A percentile compares a stretch with the other conserved stretches of the same genome.
Evolutionary conservation across 2,329 filamentous ascomycete species (phyloP).

Genomic region (Hysterium pulicare): DNA sequence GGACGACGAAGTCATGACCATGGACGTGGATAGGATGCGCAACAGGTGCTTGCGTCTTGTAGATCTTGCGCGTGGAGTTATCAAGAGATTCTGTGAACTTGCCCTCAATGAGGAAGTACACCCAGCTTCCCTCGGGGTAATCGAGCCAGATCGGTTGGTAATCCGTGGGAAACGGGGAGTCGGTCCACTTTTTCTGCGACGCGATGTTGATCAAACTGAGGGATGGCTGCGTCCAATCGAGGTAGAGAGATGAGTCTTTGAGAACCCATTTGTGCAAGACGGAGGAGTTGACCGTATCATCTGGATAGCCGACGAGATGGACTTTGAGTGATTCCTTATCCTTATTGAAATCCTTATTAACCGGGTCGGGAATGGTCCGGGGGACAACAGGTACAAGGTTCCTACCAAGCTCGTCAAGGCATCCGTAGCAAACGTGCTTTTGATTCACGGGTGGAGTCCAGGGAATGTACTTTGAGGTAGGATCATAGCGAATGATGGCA

Average conservation of each 20-base stretch:
- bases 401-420: not conserved
- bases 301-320: not conserved
- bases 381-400: not conserved
- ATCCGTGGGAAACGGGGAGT: not conserved
- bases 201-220: not conserved
- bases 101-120: not conserved
- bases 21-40: constrained; percentile 3
- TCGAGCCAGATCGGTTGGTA: not conserved
- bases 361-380: not conserved
- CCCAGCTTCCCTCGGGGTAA: not conserved
- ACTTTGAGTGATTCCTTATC: not conserved
- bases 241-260: not conserved
- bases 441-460: not conserved
- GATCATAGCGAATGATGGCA: not conserved
- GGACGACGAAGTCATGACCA: constrained; percentile 11
- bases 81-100: not conserved
- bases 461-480: not conserved
- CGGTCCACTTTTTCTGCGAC: not conserved
- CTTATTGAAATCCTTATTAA: not conserved
- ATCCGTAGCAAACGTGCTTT: not conserved
- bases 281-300: not conserved
- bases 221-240: not conserved
- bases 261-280: not conserved
- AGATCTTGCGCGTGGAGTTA: not conserved
- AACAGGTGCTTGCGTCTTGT: not conserved